Conservation (phyloP, 768 basidiomycete genomes). For the Crassisporium funariophilum region DNA sequence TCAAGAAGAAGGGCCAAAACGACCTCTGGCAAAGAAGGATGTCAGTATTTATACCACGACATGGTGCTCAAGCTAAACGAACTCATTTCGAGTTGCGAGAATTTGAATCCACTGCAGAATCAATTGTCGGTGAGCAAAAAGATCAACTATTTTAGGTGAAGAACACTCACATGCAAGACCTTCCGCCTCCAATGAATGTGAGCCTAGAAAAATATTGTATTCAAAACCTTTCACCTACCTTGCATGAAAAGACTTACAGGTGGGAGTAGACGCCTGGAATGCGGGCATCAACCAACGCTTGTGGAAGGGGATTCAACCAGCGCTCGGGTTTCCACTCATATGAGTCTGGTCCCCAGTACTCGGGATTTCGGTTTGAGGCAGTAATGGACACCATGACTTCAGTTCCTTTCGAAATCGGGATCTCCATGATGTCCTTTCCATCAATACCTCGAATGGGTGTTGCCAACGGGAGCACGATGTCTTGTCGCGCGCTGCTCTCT, state of each 20-base stretch:
- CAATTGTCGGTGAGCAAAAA: not conserved
- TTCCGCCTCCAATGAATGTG: constrained; percentile 45
- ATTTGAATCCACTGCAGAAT: constrained; percentile 48
- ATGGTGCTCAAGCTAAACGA: constrained; percentile 16
- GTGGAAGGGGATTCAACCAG: constrained; percentile 44
- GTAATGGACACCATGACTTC: constrained; percentile 38
- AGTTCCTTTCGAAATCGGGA: constrained; percentile 40
- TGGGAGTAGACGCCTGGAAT: constrained; percentile 49
- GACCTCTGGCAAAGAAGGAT: constrained; percentile 18
- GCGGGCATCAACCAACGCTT: constrained; percentile 33
- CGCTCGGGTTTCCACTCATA: constrained; percentile 51
- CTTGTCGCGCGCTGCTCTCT: constrained; percentile 24
- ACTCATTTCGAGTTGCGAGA: constrained; percentile 58
- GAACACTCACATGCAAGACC: constrained; percentile 46
- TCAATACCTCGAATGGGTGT: constrained; percentile 38
- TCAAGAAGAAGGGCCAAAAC: constrained; percentile 21
- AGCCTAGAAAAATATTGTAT: constrained; percentile 9
- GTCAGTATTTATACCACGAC: not conserved
- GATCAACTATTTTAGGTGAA: not conserved
- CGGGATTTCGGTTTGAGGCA: constrained; percentile 37
- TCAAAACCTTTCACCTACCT: not conserved
- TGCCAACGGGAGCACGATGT: constrained; percentile 44
- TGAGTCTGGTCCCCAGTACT: constrained; percentile 47
- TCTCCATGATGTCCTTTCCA: constrained; percentile 35
- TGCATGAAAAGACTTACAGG: constrained; percentile 30